These are phyloP conservation scores for Termitomyces sp. DNA, from an alignment of 768 basidiomycete genomes.

Conservation along the genomic window DNA sequence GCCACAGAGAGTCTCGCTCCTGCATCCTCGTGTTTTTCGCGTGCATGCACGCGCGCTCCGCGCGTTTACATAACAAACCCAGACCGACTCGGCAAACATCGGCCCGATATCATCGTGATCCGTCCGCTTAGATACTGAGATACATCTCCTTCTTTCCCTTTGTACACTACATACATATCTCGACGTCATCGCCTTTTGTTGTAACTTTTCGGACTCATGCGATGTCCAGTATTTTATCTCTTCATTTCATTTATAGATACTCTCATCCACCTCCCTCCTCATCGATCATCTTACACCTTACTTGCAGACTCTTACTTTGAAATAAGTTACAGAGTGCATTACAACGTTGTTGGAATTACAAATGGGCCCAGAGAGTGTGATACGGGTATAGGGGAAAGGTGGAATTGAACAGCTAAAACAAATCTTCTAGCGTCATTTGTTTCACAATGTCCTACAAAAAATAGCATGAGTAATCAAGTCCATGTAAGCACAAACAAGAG, in stretches of 20 bases:
- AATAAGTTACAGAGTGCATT: slow-evolving; percentile 9
- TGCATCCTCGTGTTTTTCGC: slow-evolving; percentile 2
- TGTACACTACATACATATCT: slow-evolving; percentile 5
- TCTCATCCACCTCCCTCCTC: slow-evolving; percentile 1
- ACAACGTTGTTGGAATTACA: slow-evolving; percentile 3
- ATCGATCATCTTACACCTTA: not conserved
- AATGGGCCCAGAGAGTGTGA: not conserved
- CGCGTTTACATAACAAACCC: not conserved
- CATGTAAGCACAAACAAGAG: not conserved
- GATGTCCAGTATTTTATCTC: not conserved
- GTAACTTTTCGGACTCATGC: slow-evolving; percentile 6
- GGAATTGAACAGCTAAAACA: slow-evolving; percentile 48
- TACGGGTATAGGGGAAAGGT: slow-evolving; percentile 4
- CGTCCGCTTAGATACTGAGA: slow-evolving; percentile 5
- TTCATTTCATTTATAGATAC: not conserved
- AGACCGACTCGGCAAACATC: slow-evolving; percentile 2
- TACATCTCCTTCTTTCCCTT: not conserved
- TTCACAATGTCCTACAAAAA: slow-evolving; percentile 90
- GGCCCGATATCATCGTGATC: slow-evolving; percentile 10
- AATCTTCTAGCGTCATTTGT: slow-evolving; percentile 95
- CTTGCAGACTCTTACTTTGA: not conserved
- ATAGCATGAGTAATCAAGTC: not conserved
- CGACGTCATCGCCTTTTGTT: not conserved
- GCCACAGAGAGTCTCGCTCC: not conserved
- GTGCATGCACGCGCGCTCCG: not conserved